Evolutionary conservation across 371 early-diverging fungal species (phyloP), one percentile per base, ranked within the genome.

Genomic region (Blastocladiella emersonii): DNA sequence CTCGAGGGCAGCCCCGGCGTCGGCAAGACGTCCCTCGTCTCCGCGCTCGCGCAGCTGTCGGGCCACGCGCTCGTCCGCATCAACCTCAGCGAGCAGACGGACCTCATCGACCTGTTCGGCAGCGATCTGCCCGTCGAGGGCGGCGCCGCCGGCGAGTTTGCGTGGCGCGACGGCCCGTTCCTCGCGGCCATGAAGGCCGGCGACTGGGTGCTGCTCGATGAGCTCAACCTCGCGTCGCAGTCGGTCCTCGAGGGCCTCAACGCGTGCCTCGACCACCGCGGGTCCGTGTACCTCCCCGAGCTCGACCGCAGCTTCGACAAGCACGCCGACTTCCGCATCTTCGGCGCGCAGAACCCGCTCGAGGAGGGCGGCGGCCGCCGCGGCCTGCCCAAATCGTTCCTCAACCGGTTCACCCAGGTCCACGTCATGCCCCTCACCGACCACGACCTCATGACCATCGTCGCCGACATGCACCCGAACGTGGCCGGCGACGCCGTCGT

Each of bases 181-280:
- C 76, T 99, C 65, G 82, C 85, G 64, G 98, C 95, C 12, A 91
- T 99, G 89, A 82, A 92, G 74, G 79, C 80, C 6, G 99, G 99
- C 15, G 88, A 92, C 72, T 98, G 98, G 97, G 95, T 99, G 4
- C 76, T 99, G 57, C 75, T 99, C 23, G 99, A 99, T 74, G 99
- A 99, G 72, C 83, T 99, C 65, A 99, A 99, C 73, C 77, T 99
- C 68, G 99, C 99, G 10, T 91, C 96, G 19, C 99, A 99, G 75
- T 92, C 92, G 68, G 99, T 99, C 2, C 81, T 99, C 39, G 99
- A 99, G 83, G 99, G 99, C 66, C 79, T 99, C 65, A 99, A 99
- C 73, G 92, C 98, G 12, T 92, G 98, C 69, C 76, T 99, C 43
- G 99, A 99, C 78, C 97, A 98, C 74, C 90, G 99, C 71, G 93